Evolutionary conservation across 1,139 yeast genomes (phyloP).

Genomic region (Yamadazyma kanchanaburiensis): DNA sequence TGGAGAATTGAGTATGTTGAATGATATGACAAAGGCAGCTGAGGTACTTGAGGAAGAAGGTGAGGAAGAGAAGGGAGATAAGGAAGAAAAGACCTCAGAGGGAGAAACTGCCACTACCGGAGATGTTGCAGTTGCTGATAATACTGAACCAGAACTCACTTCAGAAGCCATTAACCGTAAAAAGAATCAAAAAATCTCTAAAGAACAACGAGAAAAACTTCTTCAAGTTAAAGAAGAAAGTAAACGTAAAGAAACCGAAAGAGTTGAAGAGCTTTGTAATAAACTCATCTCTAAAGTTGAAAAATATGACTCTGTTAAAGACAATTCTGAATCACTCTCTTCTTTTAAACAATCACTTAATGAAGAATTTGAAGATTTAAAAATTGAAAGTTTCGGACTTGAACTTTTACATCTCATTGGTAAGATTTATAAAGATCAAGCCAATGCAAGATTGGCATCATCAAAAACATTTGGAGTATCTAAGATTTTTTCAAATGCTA

Average conservation of each 20-base stretch:
- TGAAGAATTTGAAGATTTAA: slow-evolving; percentile 59
- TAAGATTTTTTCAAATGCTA: slow-evolving; percentile 50
- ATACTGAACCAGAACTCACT: slow-evolving; percentile 10
- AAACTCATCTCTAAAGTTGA: slow-evolving; percentile 46
- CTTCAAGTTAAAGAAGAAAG: slow-evolving; percentile 53
- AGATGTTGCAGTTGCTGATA: slow-evolving; percentile 2
- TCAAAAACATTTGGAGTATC: slow-evolving; percentile 45
- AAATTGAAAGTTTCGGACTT: slow-evolving; percentile 47
- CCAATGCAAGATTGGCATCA: slow-evolving; percentile 39
- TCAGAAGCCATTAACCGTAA: slow-evolving; percentile 22
- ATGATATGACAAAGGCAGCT: slow-evolving; percentile 72
- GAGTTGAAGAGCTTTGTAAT: slow-evolving; percentile 50
- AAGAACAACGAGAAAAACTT: slow-evolving; percentile 55
- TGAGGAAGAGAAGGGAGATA: slow-evolving; percentile 20
- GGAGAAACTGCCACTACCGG: slow-evolving; percentile 1
- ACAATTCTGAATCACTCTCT: slow-evolving; percentile 30
- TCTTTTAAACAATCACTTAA: slow-evolving; percentile 39
- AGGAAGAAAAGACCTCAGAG: slow-evolving; percentile 1
- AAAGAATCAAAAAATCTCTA: slow-evolving; percentile 39
- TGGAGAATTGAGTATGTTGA: slow-evolving; percentile 86
- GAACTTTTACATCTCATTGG: slow-evolving; percentile 56
- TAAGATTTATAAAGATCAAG: slow-evolving; percentile 59
- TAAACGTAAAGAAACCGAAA: slow-evolving; percentile 48
- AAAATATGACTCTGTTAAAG: slow-evolving; percentile 25
- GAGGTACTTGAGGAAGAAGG: slow-evolving; percentile 50